Evolutionary conservation across 2,329 filamentous ascomycete genomes (phyloP).

Genomic region (Trichophyton mentagrophytes): DNA sequence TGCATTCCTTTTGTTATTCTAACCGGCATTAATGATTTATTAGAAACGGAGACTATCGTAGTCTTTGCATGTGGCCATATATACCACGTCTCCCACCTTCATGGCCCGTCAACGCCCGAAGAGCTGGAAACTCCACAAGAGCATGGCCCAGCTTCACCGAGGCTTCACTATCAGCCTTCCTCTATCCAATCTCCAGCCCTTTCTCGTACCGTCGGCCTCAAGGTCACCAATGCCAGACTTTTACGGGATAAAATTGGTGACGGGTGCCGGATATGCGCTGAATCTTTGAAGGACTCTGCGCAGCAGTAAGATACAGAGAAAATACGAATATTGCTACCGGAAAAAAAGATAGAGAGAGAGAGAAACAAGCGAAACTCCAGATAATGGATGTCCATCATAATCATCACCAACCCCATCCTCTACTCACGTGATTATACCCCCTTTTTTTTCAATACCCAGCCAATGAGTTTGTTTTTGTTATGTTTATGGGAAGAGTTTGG

Average conservation of each 20-base stretch:
- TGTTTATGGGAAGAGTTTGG: neutral
- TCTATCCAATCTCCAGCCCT: conserved; percentile 8
- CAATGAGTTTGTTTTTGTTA: neutral
- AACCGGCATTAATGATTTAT: neutral
- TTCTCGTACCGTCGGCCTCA: conserved; percentile 58
- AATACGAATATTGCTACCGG: neutral
- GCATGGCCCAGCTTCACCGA: conserved; percentile 10
- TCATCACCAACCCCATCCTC: neutral
- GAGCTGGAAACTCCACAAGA: conserved; percentile 14
- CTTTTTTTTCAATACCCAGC: neutral
- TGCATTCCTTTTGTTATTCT: neutral
- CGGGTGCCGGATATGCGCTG: conserved; percentile 30
- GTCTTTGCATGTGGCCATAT: conserved; percentile 58
- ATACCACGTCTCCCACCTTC: conserved; percentile 51
- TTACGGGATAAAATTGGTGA: conserved; percentile 53
- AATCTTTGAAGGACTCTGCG: conserved; percentile 16
- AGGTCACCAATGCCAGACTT: conserved; percentile 74
- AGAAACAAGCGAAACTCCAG: neutral
- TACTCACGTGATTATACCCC: neutral
- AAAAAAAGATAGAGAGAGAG: neutral
- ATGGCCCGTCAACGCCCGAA: conserved; percentile 21
- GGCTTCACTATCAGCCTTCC: conserved; percentile 13
- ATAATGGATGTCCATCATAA: neutral
- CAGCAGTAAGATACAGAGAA: neutral
- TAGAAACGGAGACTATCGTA: conserved; percentile 45